Evolutionary conservation across 805 yeast species (phyloP).

Genomic region (Starmerella apis): DNA sequence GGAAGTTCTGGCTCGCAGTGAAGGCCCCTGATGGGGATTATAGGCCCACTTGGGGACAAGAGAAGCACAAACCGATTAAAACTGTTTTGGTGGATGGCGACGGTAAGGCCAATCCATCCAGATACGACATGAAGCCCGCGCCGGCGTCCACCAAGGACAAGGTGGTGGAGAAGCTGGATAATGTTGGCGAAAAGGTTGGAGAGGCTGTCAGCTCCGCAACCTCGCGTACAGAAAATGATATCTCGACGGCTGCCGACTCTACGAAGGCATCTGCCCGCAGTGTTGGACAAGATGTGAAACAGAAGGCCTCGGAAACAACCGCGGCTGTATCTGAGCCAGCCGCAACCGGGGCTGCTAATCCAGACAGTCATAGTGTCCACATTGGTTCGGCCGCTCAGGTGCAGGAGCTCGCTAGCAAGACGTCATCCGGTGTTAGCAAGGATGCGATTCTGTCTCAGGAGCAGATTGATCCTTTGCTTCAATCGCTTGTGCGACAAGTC

Average conservation of each 20-base stretch:
- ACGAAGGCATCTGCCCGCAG: slow-evolving; percentile 2
- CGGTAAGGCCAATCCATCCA: slow-evolving; percentile 11
- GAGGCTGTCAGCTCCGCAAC: neutral
- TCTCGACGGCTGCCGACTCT: slow-evolving; percentile 10
- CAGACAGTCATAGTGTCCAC: slow-evolving; percentile 21
- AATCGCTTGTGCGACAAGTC: slow-evolving; percentile 23
- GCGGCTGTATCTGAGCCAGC: neutral
- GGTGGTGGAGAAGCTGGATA: neutral
- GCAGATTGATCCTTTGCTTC: slow-evolving; percentile 15
- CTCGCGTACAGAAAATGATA: neutral
- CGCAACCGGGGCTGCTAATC: neutral
- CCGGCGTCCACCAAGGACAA: slow-evolving; percentile 2
- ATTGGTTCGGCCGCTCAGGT: slow-evolving; percentile 21
- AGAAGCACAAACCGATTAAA: slow-evolving; percentile 7
- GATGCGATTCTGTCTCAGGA: neutral
- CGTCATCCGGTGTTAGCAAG: slow-evolving; percentile 1
- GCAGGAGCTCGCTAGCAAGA: neutral
- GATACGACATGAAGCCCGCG: neutral
- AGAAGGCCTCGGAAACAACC: too few relatives aligned
- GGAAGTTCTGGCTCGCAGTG: slow-evolving; percentile 25
- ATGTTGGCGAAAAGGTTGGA: slow-evolving; percentile 1
- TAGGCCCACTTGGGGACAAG: slow-evolving; percentile 3
- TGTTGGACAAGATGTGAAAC: slow-evolving; percentile 23
- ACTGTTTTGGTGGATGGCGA: slow-evolving; percentile 18
- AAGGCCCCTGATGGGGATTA: slow-evolving; percentile 16